Base-by-base conservation (phyloP, 2,329 filamentous ascomycete species). In the Microascus cirrosus region DNA sequence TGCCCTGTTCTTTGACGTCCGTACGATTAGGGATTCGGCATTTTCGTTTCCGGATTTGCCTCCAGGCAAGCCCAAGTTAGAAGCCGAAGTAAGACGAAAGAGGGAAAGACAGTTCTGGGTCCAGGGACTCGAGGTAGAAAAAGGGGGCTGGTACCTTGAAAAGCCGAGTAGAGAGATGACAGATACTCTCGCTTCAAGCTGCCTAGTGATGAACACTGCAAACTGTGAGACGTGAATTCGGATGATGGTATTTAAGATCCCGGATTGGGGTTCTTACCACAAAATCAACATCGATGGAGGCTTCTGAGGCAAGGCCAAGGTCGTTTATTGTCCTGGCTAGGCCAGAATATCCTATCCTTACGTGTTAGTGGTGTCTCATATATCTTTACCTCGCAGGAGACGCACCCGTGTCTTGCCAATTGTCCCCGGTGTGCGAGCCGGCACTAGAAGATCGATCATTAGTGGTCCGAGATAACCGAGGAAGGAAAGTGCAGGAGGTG, bases 131-230 rank as follows among this genome's bases (percentile, higher is more conserved):
- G 15, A 45, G 13, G n/a, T 7, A 15, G 36, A 7, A 18, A 7
- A n/a, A n/a, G n/a, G 22, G n/a, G 12, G 3, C 24, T 13, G 67
- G 57, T 68, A 81, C 80, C 80, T 73, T 79, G 75, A 64, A 79
- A 78, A 48, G 80, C 77, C 60, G 75, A 73, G 65, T 82, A 82
- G 20, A 84, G 70, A 11, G 75, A 73, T 57, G 69, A 70, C 32
- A 96, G 70, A 60, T 95, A 83, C 7, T 82, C 78, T 50, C 81
- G 76, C 57, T 84, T 90, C 50, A 97, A 68, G 10, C 83, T 83
- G 20, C 93, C 94, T 5, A 97, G 73, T 0, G 93, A 96, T 0
- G 93, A 90, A 25, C 88, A 82, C 85, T 87, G 62, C 50, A 54
- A 52, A 50, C 28, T 8, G 28, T 32, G 4, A 32, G 28, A 32